Evolutionary conservation across 2,329 filamentous ascomycete species (phyloP).

Genomic region (Pezicula neosporulosa): DNA sequence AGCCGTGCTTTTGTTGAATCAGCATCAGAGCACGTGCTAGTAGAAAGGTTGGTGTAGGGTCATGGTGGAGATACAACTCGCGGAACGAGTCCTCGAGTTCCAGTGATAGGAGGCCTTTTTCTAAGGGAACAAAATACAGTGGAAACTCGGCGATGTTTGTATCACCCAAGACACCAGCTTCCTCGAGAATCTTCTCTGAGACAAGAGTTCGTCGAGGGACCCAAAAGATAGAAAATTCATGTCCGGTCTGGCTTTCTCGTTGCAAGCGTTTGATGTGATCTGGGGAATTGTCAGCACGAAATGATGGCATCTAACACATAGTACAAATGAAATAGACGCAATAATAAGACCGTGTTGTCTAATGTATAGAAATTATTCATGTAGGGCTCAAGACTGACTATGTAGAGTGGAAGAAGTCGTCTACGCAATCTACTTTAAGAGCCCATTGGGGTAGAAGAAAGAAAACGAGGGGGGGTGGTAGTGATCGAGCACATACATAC

Average conservation of each 20-base stretch:
- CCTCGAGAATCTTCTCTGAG: constrained; percentile 87
- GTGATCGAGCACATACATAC: constrained; percentile 45
- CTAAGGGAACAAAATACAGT: constrained; percentile 85
- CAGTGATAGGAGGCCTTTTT: constrained; percentile 85
- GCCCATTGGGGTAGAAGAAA: constrained; percentile 32
- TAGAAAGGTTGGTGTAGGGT: constrained; percentile 85
- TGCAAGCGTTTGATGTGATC: constrained; percentile 90
- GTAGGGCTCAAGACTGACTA: constrained; percentile 55
- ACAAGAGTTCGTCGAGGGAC: constrained; percentile 88
- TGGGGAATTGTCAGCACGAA: constrained; percentile 56
- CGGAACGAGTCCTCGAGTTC: constrained; percentile 84
- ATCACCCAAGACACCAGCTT: constrained; percentile 89
- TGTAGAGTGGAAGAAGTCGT: constrained; percentile 46
- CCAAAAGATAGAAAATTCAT: constrained; percentile 98
- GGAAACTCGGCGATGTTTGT: constrained; percentile 85
- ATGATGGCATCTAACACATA: constrained; percentile 47
- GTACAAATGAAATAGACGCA: constrained; percentile 32
- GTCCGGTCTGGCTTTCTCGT: constrained; percentile 81
- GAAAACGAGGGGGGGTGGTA: not conserved
- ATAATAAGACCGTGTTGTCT: constrained; percentile 38
- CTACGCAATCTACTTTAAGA: constrained; percentile 60
- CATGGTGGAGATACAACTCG: constrained; percentile 86
- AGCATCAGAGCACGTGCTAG: constrained; percentile 91
- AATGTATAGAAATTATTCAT: constrained; percentile 29
- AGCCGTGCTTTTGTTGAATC: constrained; percentile 84